Percentiles rank a stretch among this genome's conserved stretches.
These are phyloP conservation scores for Nitzschia putrida DNA, from an alignment of 108 stramenopile genomes.

Conservation along the genomic window DNA sequence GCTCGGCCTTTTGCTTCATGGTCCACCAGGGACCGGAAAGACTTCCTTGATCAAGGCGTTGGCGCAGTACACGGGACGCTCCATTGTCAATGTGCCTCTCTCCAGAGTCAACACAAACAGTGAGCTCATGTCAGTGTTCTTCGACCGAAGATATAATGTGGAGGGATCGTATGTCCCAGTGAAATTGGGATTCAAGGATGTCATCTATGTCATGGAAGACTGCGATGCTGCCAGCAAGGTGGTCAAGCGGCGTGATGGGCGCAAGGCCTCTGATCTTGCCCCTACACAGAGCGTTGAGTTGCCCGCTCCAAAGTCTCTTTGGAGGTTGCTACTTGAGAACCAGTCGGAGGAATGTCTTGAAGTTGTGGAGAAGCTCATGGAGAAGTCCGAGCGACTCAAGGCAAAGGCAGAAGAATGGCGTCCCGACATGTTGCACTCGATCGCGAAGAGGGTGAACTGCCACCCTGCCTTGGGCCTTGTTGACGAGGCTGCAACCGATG, in stretches of 20 bases:
- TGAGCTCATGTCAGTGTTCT: slow-evolving; percentile 74
- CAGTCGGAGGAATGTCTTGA: slow-evolving; percentile 32
- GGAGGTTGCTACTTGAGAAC: slow-evolving; percentile 47
- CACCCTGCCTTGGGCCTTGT: slow-evolving; percentile 43
- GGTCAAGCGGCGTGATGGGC: slow-evolving; percentile 60
- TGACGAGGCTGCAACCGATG: slow-evolving; percentile 27
- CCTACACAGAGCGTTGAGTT: slow-evolving; percentile 20
- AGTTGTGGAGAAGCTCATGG: slow-evolving; percentile 36
- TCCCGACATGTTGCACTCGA: slow-evolving; percentile 8
- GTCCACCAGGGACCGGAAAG: slow-evolving; percentile 93
- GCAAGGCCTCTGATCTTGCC: slow-evolving; percentile 2
- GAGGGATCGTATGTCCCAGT: slow-evolving; percentile 50
- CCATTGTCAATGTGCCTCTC: slow-evolving; percentile 73
- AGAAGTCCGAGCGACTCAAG: slow-evolving; percentile 42
- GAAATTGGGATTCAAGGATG: slow-evolving; percentile 61
- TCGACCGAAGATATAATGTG: slow-evolving; percentile 59
- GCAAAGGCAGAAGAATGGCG: slow-evolving; percentile 24
- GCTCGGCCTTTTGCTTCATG: slow-evolving; percentile 75
- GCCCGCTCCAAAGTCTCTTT: slow-evolving; percentile 46
- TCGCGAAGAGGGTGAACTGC: slow-evolving; percentile 19
- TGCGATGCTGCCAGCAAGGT: slow-evolving; percentile 77
- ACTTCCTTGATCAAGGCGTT: slow-evolving; percentile 83
- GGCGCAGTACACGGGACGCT: slow-evolving; percentile 67
- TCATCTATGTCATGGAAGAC: slow-evolving; percentile 86
- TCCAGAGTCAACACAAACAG: slow-evolving; percentile 67